Base-by-base conservation (phyloP, 1,284 basidiomycete species). In the Neonothopanus nambi region DNA sequence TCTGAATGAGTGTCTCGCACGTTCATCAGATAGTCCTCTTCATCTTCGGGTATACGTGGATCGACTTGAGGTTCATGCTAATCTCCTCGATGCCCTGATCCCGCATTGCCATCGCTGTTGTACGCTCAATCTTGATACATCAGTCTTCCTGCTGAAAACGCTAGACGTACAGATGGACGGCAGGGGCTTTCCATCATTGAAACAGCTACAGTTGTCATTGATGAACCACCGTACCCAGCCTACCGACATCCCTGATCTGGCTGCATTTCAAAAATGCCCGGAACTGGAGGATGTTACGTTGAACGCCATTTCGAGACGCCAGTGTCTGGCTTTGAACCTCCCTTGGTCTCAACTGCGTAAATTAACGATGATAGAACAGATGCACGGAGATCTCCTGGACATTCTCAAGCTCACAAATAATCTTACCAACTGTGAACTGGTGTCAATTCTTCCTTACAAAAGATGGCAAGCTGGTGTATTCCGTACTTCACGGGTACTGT, bases 21-120 rank as follows among this genome's bases (percentile, higher is more conserved):
- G 51, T 13, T 47, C 36, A 17, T 33, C 37, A 9, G 21, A 11
- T 3, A 35, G 26, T 36, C 2, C 24, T n/a, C 28, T 38, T 6
- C 43, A 39, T 23, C 44, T 53, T 15, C 51, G 44, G 3, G 43
- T 46, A 13, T 23, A 53, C 30, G 24, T 47, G 7, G 51, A 53
- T 48, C 38, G 45, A 38, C 15, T 53, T 8, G 21, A 40, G 20
- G 45, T 47, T 26, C 44, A 54, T 17, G 52, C 52, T 18, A 48
- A 54, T 12, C 26, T 53, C 17, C 51, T 53, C 21, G 51, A 53
- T n/a, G 40, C 39, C 9, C 44, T 53, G 8, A 46, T 45, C 15
- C 20, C 37, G 12, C 44, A 53, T 30, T 53, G 37, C 15, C 28
- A 38, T 35, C 45, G 51, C 3, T 53, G 51, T 44, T 46, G 47